Evolutionary conservation across 106 monocot genomes (phyloP), one percentile per base, ranked within the genome.

Genomic region (Dendrobium catenatum): DNA sequence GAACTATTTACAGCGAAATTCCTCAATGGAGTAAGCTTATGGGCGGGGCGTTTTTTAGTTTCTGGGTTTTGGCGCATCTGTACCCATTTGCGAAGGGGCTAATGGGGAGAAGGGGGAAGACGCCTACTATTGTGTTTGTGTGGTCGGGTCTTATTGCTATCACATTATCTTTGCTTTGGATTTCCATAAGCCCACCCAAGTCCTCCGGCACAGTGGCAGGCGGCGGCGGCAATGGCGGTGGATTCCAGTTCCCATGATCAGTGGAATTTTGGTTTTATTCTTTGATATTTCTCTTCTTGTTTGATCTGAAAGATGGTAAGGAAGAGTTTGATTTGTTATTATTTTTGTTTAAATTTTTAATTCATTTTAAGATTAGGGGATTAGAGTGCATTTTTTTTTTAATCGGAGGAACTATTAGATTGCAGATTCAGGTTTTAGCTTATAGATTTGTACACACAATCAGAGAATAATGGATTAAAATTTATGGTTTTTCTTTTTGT

Each of bases 101-200:
- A 37, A 90, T 90, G 90, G 90, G 90, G 10, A 85, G 81, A 79
- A 80, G 88, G 55, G 88, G 88, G 84, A 90, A 90, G 83, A 90
- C 90, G 6, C 90, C 90, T 5, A 90, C 90, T 18, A 90, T 90
- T 16, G 90, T 90, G 0, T 90, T 82, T 76, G 90, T 90, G 31
- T 90, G 90, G 90, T 84, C 90, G 1, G 90, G 88, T 0, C 88
- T 90, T 54, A 88, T 90, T 40, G 79, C 90, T 4, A 90, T 90
- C 42, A 90, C 88, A 13, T 73, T 90, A 9, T 90, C 90, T 0
- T 44, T 90, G 79, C 84, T 90, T 49, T 90, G 88, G 87, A 73
- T 90, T 27, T 81, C 90, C 15, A 88, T 90, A 47, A 84, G 66
- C 61, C 90, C 90, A 0, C 88, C 83, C 29, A 86, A 84, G 74